Evolutionary conservation across 2,329 filamentous ascomycete genomes (phyloP), one percentile per base, ranked within the genome.

Genomic region (Teratosphaeria viscida): DNA sequence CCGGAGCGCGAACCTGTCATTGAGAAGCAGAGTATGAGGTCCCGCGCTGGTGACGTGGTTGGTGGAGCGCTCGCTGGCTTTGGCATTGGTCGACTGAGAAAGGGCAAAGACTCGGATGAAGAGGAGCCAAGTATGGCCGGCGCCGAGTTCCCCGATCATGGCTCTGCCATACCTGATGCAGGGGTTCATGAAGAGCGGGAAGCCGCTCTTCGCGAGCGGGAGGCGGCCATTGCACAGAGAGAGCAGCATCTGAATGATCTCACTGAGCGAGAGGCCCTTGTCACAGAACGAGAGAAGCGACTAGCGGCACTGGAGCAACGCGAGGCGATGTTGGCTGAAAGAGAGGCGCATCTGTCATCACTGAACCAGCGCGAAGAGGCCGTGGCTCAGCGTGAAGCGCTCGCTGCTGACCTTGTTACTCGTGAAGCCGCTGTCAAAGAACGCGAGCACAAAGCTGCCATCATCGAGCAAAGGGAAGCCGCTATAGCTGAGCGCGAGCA

Each of bases 51-150:
- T 32, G 68, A 69, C 26, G 63, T 68, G n/a, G 66, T 68, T 49
- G 69, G 68, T 11, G 70, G 70, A 26, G 67, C 70, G 66, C 59
- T 72, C 14, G 69, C 71, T 58, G 72, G 71, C n/a, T 68, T 71
- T 53, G 72, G 71, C 7, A 64, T 75, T 49, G 64, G 52, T 10
- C 49, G 37, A 43, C 37, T 39, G 12, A 23, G 53, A 14, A 56
- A 29, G 27, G 12, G 16, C 34, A 52, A 56, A 16, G n/a, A 19
- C 29, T 26, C 57, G 27, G 35, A 2, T 43, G 57, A 58, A 37
- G n/a, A 54, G 32, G 47, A 26, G 27, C 6, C 27, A 6, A 29
- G 23, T 10, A 26, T 57, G 19, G 37, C 52, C 39, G 54, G 39
- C 23, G 34, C 52, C 7, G 27, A 35, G 49, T 29, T 16, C 26